These are phyloP conservation scores for Xerocomus spinulosus DNA, from an alignment of 768 basidiomycete genomes.

Conservation along the genomic window DNA sequence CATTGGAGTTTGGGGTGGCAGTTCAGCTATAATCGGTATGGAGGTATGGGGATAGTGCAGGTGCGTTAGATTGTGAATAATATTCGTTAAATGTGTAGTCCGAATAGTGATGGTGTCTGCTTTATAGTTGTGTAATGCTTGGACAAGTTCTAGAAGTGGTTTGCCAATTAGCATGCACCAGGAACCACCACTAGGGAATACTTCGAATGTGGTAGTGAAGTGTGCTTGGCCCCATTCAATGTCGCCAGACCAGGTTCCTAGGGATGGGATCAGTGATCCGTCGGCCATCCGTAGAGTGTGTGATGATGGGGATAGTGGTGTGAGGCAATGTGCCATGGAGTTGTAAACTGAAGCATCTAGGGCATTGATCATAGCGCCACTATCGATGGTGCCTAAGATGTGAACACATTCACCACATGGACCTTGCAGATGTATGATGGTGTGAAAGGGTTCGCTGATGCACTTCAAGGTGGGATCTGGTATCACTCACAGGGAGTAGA, in stretches of 20 bases:
- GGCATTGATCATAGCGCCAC: neutral
- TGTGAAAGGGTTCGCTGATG: neutral
- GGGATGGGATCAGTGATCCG: no score
- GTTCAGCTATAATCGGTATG: no score
- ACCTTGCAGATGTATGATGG: neutral
- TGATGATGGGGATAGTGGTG: no score
- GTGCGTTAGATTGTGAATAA: no score
- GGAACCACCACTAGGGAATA: neutral
- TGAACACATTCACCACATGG: neutral
- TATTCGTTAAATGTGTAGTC: neutral
- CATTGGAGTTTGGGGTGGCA: no score
- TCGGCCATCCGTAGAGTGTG: no score
- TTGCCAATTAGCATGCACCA: neutral
- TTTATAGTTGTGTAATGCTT: neutral
- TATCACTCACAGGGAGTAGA: neutral
- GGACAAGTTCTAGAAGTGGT: neutral
- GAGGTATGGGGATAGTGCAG: no score
- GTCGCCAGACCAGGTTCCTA: no score
- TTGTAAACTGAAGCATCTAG: neutral
- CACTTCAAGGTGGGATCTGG: neutral
- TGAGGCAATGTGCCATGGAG: no score
- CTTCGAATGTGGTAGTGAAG: neutral
- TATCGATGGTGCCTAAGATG: neutral
- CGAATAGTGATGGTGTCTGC: neutral
- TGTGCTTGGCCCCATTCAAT: no score